phyloP scores from a whole-genome alignment of 306 rosid species.

The Pterocarpus santalinus region DNA sequence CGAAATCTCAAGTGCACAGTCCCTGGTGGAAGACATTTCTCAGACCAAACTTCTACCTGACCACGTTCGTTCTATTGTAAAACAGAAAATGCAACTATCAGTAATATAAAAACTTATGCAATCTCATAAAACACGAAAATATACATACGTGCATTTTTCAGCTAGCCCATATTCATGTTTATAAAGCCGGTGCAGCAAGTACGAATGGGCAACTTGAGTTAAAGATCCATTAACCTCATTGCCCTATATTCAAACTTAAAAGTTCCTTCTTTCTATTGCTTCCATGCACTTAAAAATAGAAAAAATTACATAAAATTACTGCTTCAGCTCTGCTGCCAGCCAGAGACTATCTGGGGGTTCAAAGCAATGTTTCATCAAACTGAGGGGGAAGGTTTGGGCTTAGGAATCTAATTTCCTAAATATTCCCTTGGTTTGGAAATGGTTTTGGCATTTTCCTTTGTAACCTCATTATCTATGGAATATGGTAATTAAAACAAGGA shows the following conservation, averaged over 20 bases:
- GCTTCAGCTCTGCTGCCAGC: background rate
- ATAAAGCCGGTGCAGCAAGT: slow-evolving; percentile 23
- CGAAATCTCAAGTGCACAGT: slow-evolving; percentile 86
- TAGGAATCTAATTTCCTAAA: slow-evolving; percentile 35
- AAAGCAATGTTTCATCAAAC: slow-evolving; percentile 20
- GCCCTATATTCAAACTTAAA: slow-evolving; percentile 4
- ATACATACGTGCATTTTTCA: slow-evolving; percentile 7
- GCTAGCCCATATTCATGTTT: slow-evolving; percentile 27
- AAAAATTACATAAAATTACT: background rate
- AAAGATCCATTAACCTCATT: slow-evolving; percentile 18
- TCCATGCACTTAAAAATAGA: background rate
- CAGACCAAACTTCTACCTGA: slow-evolving; percentile 97
- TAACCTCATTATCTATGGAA: slow-evolving; percentile 8
- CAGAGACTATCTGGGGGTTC: background rate
- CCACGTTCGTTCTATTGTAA: slow-evolving; percentile 79
- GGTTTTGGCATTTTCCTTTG: slow-evolving; percentile 16
- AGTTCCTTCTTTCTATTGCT: background rate
- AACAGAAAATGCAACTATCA: slow-evolving; percentile 48
- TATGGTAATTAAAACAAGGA: slow-evolving; percentile 8
- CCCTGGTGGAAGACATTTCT: slow-evolving; percentile 97
- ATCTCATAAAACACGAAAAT: slow-evolving; percentile 34
- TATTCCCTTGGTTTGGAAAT: slow-evolving; percentile 18
- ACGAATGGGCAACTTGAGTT: slow-evolving; percentile 16
- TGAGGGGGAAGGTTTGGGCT: background rate
- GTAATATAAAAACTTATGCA: slow-evolving; percentile 36